Percentiles rank a stretch among this genome's conserved stretches.
phyloP scores from a whole-genome alignment of 1,139 yeast species.

The Zygosaccharomyces pseudobailii region DNA sequence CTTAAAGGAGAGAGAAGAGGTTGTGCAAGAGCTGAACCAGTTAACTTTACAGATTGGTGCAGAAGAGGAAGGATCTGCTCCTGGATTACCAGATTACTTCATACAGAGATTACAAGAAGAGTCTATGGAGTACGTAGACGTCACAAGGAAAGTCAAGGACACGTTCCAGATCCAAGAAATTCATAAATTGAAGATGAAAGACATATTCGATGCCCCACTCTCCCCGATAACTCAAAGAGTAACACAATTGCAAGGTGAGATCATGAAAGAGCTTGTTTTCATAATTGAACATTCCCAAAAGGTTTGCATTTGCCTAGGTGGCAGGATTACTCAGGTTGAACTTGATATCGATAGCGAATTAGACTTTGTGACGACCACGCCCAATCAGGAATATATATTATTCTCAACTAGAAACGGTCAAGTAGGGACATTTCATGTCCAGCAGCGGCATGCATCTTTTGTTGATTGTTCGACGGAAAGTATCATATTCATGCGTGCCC shows the following conservation, averaged over 20 bases:
- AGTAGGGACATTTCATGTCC: slow-evolving; percentile 1
- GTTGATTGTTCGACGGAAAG: not conserved
- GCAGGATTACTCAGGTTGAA: not conserved
- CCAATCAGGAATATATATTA: slow-evolving; percentile 3
- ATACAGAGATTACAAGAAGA: slow-evolving; percentile 7
- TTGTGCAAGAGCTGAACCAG: slow-evolving; percentile 46
- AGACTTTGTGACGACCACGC: slow-evolving; percentile 4
- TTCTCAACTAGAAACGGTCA: slow-evolving; percentile 3
- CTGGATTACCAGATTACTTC: slow-evolving; percentile 1
- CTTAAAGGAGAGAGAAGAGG: slow-evolving; percentile 70
- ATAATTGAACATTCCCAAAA: not conserved
- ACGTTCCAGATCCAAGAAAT: slow-evolving; percentile 1
- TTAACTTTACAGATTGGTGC: slow-evolving; percentile 25
- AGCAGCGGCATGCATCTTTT: not conserved
- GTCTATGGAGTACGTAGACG: slow-evolving; percentile 10
- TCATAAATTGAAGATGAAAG: slow-evolving; percentile 2
- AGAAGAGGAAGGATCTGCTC: not conserved
- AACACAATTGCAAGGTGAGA: not conserved
- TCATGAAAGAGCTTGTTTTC: slow-evolving; percentile 4
- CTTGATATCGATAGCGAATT: slow-evolving; percentile 2
- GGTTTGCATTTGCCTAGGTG: slow-evolving; percentile 1
- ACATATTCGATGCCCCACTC: slow-evolving; percentile 3
- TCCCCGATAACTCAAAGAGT: not conserved
- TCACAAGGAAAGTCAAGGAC: slow-evolving; percentile 10
- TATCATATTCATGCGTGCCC: slow-evolving; percentile 10